Conservation (phyloP, 129 eudicot genomes). For the Kitagawia praeruptora region DNA sequence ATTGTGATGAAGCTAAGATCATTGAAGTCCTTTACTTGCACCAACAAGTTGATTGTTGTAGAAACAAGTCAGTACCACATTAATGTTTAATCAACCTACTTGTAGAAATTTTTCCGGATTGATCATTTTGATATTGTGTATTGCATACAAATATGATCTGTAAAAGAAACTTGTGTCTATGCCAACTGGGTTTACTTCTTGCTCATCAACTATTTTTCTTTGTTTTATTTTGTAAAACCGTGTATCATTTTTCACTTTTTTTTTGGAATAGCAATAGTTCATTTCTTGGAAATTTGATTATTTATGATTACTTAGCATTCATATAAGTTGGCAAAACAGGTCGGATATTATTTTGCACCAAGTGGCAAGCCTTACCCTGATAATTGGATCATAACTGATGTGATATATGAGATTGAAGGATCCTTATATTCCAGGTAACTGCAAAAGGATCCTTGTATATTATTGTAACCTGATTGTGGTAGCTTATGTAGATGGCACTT, state of each 20-base stretch:
- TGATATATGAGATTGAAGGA: conserved; percentile 83
- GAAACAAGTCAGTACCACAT: neutral
- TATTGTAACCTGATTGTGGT: neutral
- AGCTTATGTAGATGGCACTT: neutral
- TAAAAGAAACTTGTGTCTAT: neutral
- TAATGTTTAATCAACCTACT: neutral
- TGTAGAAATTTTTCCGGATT: neutral
- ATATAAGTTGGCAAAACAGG: conserved; percentile 42
- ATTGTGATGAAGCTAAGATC: neutral
- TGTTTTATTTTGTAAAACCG: neutral
- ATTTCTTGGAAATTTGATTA: neutral
- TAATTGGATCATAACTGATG: conserved; percentile 94
- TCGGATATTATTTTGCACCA: conserved; percentile 97
- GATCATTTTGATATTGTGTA: neutral
- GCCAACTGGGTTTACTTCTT: neutral
- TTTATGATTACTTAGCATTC: conserved; percentile 17
- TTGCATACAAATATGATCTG: neutral
- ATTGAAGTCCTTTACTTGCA: neutral
- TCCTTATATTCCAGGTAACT: conserved; percentile 69
- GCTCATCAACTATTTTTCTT: neutral
- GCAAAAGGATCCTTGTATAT: neutral
- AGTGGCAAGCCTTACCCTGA: conserved; percentile 99
- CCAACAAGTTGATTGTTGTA: neutral
- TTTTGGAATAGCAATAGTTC: neutral
- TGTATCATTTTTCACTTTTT: neutral